Evolutionary conservation across 768 basidiomycete genomes (phyloP), one percentile per base, ranked within the genome.

Genomic region (Mycena sanguinolenta): DNA sequence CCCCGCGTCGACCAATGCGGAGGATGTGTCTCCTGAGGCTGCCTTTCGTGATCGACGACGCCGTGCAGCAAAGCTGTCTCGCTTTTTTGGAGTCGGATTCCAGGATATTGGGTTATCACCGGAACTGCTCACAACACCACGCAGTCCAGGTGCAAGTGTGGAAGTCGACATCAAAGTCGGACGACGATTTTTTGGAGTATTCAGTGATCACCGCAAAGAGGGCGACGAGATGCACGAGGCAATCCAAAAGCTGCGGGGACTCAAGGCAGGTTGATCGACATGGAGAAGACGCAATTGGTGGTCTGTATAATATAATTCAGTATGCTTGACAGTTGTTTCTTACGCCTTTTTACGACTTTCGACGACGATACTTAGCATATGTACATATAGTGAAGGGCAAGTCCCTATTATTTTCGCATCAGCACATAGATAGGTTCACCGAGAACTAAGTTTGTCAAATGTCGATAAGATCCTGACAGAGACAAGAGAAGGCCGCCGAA

Each of bases 401-500:
- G 23, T 54, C 58, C 59, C 84, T 83, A 95, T 84, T 90, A 95
- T 84, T 90, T 91, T 76, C 97, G 87, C 83, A 98, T 88, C 38
- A 99, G 86, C 49, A 98, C 83, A 80, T 95, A 99, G 63, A 98
- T 87, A 58, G 96, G 93, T 77, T 98, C 96, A 32, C 97, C 97
- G 6, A 99, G 89, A 17, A 97, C 95, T 66, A 99, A 91, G 75
- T 89, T 91, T 38, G 94, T 91, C 87, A 99, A 87, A 83, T 98
- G 96, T 66, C 98, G 90, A 82, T 91, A 96, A 36, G 91, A 95
- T 2, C 98, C 98, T 32, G 95, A 92, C 60, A 99, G 82, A 0
- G 98, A 96, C 91, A 99, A 91, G 44, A 99, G 85, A 21, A 99
- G 86, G 25, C 98, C 98, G 46, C 98, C 98, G 70, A 98, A 99